Evolutionary conservation across 805 yeast species (phyloP).

Genomic region (Kodamaea jinghongensis): DNA sequence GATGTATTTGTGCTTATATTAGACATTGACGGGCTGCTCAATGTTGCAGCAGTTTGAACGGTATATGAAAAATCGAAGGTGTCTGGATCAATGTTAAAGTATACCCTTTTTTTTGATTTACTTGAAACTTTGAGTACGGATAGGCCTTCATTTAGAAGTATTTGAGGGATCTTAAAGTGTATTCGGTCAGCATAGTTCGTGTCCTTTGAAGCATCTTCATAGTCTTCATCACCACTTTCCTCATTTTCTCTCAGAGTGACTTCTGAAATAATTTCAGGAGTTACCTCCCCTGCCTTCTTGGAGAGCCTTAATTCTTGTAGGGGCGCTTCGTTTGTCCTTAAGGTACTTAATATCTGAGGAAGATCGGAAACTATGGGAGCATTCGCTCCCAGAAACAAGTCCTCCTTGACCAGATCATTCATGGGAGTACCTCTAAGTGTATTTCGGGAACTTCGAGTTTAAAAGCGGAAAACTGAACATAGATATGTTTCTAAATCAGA

Average conservation of each 20-base stretch:
- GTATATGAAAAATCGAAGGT: conserved; percentile 34
- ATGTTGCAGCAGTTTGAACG: background rate
- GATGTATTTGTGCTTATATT: too few species aligned
- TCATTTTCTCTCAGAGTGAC: too few species aligned
- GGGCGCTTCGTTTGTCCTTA: conserved; percentile 20
- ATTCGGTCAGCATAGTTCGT: background rate
- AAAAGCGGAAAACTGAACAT: background rate
- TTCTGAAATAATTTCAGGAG: too few species aligned
- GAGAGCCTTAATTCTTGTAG: background rate
- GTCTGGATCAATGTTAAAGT: conserved; percentile 54
- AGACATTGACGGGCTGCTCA: background rate
- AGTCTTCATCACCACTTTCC: too few species aligned
- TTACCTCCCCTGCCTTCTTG: too few species aligned
- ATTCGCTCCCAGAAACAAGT: background rate
- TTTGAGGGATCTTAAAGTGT: conserved; percentile 6
- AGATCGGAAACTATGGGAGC: conserved; percentile 23
- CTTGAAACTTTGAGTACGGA: conserved; percentile 68
- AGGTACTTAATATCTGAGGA: conserved; percentile 20
- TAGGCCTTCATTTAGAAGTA: conserved; percentile 41
- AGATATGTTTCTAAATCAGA: too few species aligned
- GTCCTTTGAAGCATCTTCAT: too few species aligned
- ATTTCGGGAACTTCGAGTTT: background rate
- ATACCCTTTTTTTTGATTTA: conserved; percentile 59
- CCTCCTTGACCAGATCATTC: background rate
- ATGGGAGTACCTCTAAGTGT: conserved; percentile 1